A percentile compares a stretch with the other conserved stretches of the same genome.
These are phyloP conservation scores for Prosopis cineraria DNA, from an alignment of 306 rosid genomes.

Conservation along the genomic window DNA sequence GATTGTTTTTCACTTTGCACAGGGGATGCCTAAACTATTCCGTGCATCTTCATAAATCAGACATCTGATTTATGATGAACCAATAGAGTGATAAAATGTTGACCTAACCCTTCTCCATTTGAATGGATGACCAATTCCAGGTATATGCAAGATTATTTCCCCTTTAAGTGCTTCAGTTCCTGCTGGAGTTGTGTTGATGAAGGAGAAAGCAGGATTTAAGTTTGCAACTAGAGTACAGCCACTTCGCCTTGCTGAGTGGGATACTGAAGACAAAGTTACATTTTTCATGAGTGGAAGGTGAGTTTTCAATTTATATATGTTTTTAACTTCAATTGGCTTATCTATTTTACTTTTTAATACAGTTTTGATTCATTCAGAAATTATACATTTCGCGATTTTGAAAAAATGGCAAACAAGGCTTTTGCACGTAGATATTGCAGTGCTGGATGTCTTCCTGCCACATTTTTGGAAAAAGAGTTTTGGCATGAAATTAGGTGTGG, in stretches of 20 bases:
- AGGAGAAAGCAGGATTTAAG: conserved; percentile 87
- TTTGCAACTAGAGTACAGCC: conserved; percentile 97
- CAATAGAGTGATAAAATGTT: conserved; percentile 15
- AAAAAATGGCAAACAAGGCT: conserved; percentile 97
- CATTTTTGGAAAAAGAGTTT: conserved; percentile 86
- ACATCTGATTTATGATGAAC: conserved; percentile 3
- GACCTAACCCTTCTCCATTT: conserved; percentile 7
- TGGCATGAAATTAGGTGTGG: conserved; percentile 92
- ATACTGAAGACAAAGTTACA: conserved; percentile 82
- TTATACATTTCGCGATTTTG: conserved; percentile 86
- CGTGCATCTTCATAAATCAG: background rate
- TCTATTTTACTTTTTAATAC: conserved; percentile 35
- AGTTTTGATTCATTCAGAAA: conserved; percentile 58
- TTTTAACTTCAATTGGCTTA: conserved; percentile 13
- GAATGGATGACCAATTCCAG: conserved; percentile 43
- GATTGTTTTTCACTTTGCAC: background rate
- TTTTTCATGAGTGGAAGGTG: conserved; percentile 97
- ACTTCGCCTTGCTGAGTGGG: conserved; percentile 98
- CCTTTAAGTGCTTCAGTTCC: conserved; percentile 91
- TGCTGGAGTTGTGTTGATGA: conserved; percentile 90
- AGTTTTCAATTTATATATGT: conserved; percentile 30
- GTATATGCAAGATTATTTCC: conserved; percentile 89
- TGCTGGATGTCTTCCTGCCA: conserved; percentile 76
- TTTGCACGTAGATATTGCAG: conserved; percentile 87
- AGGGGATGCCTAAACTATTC: background rate